Conservation (phyloP, 352 stramenopile species). For the Pythium monospermum region DNA sequence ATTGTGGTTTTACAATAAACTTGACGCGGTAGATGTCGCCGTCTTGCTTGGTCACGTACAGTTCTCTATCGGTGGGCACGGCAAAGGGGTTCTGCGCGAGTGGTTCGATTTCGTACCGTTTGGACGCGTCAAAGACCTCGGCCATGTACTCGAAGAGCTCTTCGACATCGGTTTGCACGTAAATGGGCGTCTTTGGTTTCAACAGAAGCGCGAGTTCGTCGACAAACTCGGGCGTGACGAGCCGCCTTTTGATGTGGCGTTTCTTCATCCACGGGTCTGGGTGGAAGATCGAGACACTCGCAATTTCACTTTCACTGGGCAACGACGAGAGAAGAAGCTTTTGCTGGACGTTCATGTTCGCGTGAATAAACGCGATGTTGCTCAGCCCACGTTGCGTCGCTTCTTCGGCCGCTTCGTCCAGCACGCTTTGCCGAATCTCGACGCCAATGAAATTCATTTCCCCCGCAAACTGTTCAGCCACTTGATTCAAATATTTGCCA, state of each 20-base stretch:
- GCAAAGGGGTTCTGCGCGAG: conserved; percentile 53
- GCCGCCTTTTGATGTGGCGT: conserved; percentile 71
- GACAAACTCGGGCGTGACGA: conserved; percentile 71
- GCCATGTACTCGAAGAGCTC: conserved; percentile 85
- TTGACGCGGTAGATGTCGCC: conserved; percentile 62
- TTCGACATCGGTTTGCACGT: conserved; percentile 76
- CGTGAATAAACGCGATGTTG: conserved; percentile 75
- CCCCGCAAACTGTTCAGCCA: conserved; percentile 33
- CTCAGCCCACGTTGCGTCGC: conserved; percentile 31
- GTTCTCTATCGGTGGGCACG: conserved; percentile 70
- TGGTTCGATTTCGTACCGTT: conserved; percentile 33
- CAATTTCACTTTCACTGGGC: conserved; percentile 32
- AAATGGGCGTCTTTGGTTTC: conserved; percentile 51
- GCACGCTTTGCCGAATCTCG: conserved; percentile 77
- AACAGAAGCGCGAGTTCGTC: conserved; percentile 51
- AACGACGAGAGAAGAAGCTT: conserved; percentile 50
- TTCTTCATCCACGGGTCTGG: conserved; percentile 90
- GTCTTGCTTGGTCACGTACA: conserved; percentile 53
- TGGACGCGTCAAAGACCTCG: conserved; percentile 61
- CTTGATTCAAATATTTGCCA: conserved; percentile 72
- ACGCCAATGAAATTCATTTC: conserved; percentile 75
- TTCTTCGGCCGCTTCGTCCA: conserved; percentile 55
- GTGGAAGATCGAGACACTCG: conserved; percentile 88
- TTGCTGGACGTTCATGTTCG: conserved; percentile 86
- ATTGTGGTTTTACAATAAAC: conserved; percentile 15